Base-by-base conservation (phyloP, 495 filamentous ascomycete species). In the Tuber brumale region DNA sequence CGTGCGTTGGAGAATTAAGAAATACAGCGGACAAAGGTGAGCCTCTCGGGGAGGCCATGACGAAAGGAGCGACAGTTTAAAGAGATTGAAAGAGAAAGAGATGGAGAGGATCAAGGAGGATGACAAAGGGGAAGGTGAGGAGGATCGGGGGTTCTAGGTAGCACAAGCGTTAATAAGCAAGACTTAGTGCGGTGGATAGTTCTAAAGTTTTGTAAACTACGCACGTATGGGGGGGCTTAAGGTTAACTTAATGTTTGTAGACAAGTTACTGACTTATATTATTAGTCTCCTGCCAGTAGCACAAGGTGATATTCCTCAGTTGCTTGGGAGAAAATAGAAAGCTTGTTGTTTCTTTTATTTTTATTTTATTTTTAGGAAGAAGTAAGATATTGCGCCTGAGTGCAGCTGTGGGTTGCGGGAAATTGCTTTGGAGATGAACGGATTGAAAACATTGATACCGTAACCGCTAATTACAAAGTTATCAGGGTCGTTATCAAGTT, bases 1-100 rank as follows among this genome's bases (percentile, higher is more conserved):
- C 82, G 69, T 75, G 77, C 23, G 72, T 71, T 2, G 81, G 74
- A 14, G 79, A 75, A 70, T 74, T 69, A 39, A 72, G 77, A 57
- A 76, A 76, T 72, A 75, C 72, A 19, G 81, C 72, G 21, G 81
- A 76, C 45, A 76, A 70, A 45, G 77, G 79, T 5, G 77, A 80
- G 80, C 74, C 76, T 74, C 75, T 66, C 70, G 72, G 70, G 61
- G 76, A 74, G 73, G 79, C 75, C 75, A 82, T 81, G 73, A 74
- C 46, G 74, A 66, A 46, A 74, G 48, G 70, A 72, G 45, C 71
- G 46, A 74, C 70, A 78, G 16, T 71, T 46, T 44, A 41, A 41
- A 70, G 61, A 42, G 66, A 39, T 61, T 69, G 21, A 66, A 39
- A 48, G 43, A 37, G 57, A 14, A 37, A 14, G 43, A 44, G 45